phyloP scores from a whole-genome alignment of 345 rosid genomes.

The Eutrema japonicum region DNA sequence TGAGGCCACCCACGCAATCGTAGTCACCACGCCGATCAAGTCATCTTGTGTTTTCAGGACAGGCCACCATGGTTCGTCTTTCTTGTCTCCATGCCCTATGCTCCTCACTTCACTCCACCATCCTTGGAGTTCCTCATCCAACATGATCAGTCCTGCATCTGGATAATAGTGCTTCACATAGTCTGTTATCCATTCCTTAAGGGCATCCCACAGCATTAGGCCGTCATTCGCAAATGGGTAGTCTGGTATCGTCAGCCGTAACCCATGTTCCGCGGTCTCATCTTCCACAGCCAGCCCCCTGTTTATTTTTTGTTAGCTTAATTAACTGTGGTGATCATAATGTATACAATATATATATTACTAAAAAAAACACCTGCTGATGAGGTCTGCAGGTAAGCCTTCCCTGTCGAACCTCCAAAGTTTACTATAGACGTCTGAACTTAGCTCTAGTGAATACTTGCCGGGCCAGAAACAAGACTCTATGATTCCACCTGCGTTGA shows the following conservation, averaged over 20 bases:
- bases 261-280: conserved; percentile 34
- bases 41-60: conserved; percentile 41
- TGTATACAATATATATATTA: too few species aligned
- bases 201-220: conserved; percentile 43
- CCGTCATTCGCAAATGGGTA: conserved; percentile 48
- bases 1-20: conserved; percentile 47
- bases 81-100: conserved; percentile 45
- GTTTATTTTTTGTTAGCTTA: neutral
- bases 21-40: conserved; percentile 35
- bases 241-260: conserved; percentile 41
- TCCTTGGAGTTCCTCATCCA: conserved; percentile 43
- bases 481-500: conserved; percentile 61
- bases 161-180: conserved; percentile 43
- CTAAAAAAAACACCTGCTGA: conserved; percentile 28
- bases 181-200: conserved; percentile 45
- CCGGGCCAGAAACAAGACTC: conserved; percentile 66
- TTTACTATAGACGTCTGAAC: conserved; percentile 51
- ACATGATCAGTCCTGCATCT: conserved; percentile 16
- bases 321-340: too few species aligned
- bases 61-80: conserved; percentile 50
- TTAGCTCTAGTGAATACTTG: conserved; percentile 57
- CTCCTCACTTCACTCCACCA: conserved; percentile 46
- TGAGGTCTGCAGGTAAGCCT: conserved; percentile 45
- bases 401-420: conserved; percentile 48
- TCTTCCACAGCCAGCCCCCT: conserved; percentile 46